A percentile compares a stretch with the other conserved stretches of the same genome.
phyloP scores from a whole-genome alignment of 192 early-diverging fungal genomes.

The Entophlyctis luteolus region DNA sequence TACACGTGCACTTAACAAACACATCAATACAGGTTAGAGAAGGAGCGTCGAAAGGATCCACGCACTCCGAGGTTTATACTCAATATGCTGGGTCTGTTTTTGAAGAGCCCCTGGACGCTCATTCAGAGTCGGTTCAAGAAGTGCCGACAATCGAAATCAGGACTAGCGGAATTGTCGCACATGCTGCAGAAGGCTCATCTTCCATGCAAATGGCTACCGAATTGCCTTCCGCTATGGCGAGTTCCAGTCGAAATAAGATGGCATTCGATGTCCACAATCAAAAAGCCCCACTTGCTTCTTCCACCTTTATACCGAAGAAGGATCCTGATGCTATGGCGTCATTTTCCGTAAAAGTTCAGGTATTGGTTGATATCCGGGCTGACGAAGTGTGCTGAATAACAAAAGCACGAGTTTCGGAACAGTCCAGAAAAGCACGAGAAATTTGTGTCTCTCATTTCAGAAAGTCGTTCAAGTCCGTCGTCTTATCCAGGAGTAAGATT shows the following conservation, averaged over 20 bases:
- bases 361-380: not conserved
- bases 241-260: no score
- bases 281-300: not conserved
- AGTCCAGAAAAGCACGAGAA: not conserved
- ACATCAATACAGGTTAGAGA: slow-evolving; percentile 12
- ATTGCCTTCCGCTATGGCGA: not conserved
- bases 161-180: not conserved
- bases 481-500: slow-evolving; percentile 9
- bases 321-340: no score
- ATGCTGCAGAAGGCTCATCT: not conserved
- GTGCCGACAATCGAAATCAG: not conserved
- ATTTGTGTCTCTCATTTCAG: not conserved
- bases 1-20: not conserved
- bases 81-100: not conserved
- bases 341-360: no score
- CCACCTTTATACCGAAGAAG: not conserved
- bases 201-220: not conserved
- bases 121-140: not conserved
- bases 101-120: not conserved
- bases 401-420: not conserved
- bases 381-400: not conserved
- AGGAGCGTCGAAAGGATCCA: slow-evolving; percentile 14
- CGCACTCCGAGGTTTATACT: not conserved
- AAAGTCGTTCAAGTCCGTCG: not conserved
- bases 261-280: not conserved